Conservation (phyloP, 2,329 filamentous ascomycete genomes). For the Ceratocystis colombiana region DNA sequence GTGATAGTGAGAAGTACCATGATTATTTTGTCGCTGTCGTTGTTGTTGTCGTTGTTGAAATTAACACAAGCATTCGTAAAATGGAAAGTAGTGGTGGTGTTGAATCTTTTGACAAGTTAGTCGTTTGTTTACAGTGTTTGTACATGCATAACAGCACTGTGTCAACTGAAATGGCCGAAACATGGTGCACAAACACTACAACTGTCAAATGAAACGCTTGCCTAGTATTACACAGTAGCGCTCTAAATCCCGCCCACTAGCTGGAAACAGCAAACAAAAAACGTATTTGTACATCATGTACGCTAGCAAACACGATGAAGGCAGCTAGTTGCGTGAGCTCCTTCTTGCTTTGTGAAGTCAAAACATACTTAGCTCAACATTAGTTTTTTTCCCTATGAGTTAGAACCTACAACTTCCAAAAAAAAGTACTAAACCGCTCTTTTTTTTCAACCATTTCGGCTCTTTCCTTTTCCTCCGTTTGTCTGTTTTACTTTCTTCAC, state of each 20-base stretch:
- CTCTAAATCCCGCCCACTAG: neutral
- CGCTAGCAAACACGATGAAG: conserved; percentile 5
- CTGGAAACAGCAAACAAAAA: neutral
- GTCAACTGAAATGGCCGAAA: neutral
- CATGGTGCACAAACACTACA: neutral
- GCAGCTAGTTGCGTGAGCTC: conserved; percentile 8
- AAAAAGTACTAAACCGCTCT: neutral
- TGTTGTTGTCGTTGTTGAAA: neutral
- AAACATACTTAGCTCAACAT: neutral
- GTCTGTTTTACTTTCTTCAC: neutral
- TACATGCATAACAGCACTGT: neutral
- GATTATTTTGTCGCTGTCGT: neutral
- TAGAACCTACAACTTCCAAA: conserved; percentile 5
- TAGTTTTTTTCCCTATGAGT: neutral
- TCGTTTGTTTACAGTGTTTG: neutral
- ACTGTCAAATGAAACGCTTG: neutral
- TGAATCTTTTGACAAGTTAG: neutral
- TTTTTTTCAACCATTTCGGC: neutral
- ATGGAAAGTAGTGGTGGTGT: neutral
- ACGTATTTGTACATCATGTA: conserved; percentile 1
- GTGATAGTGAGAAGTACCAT: conserved; percentile 80
- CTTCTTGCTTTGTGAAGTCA: neutral
- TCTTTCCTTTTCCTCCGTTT: conserved; percentile 13
- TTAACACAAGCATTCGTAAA: neutral
- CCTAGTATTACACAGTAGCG: neutral